phyloP scores from a whole-genome alignment of 805 yeast genomes.

The Myxozyma lipomycoides region DNA sequence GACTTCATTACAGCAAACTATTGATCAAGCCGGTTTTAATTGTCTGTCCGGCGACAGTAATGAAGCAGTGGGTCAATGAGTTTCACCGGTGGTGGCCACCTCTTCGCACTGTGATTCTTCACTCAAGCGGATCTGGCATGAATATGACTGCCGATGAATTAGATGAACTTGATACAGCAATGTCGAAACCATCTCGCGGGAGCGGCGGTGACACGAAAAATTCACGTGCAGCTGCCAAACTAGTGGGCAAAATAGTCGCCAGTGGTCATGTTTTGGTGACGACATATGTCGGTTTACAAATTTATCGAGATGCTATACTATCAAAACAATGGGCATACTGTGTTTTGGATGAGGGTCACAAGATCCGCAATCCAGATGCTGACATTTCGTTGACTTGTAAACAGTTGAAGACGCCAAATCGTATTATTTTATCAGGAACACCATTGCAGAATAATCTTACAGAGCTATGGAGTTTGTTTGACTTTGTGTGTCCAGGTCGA shows the following conservation, averaged over 20 bases:
- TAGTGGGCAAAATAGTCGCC: slow-evolving; percentile 26
- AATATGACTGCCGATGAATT: slow-evolving; percentile 32
- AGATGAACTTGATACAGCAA: slow-evolving; percentile 34
- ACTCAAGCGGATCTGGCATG: slow-evolving; percentile 92
- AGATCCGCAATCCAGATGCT: slow-evolving; percentile 90
- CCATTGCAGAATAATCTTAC: slow-evolving; percentile 92
- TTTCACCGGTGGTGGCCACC: slow-evolving; percentile 99
- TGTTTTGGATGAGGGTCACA: slow-evolving; percentile 93
- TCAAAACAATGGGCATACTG: slow-evolving; percentile 83
- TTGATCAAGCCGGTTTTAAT: slow-evolving; percentile 74
- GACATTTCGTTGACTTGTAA: slow-evolving; percentile 83
- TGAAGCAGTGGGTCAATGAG: slow-evolving; percentile 96
- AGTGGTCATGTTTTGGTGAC: slow-evolving; percentile 82
- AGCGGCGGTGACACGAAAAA: slow-evolving; percentile 32
- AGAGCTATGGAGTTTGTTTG: slow-evolving; percentile 93
- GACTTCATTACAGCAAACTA: slow-evolving; percentile 75
- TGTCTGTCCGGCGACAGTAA: slow-evolving; percentile 95
- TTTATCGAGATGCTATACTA: slow-evolving; percentile 60
- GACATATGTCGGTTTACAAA: slow-evolving; percentile 80
- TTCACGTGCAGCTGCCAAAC: slow-evolving; percentile 28
- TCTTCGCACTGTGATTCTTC: slow-evolving; percentile 75
- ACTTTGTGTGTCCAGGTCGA: slow-evolving; percentile 91
- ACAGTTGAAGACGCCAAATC: slow-evolving; percentile 73
- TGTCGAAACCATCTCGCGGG: slow-evolving; percentile 39
- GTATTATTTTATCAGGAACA: slow-evolving; percentile 89